phyloP scores from a whole-genome alignment of 2,329 filamentous ascomycete genomes.

The Cladophialophora carrionii region DNA sequence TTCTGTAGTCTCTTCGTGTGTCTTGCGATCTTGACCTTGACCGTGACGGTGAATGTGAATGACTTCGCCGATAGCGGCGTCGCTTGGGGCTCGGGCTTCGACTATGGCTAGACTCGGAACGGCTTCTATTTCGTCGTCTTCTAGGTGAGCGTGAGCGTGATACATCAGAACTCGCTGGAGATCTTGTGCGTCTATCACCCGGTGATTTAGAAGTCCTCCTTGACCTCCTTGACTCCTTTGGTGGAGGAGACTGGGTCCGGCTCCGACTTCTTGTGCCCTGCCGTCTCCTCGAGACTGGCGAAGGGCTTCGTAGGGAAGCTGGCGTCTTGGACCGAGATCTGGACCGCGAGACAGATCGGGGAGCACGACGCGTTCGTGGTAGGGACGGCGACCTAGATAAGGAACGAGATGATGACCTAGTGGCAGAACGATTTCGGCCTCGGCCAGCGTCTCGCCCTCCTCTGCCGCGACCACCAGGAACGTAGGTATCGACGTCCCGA shows the following conservation, averaged over 20 bases:
- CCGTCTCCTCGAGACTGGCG: slow-evolving; percentile 35
- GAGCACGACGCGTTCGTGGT: slow-evolving; percentile 37
- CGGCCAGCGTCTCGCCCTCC: slow-evolving; percentile 41
- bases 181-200: slow-evolving; percentile 51
- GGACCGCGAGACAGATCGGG: slow-evolving; percentile 13
- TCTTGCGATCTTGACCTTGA: slow-evolving; percentile 45
- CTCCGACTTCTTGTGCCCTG: slow-evolving; percentile 23
- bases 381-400: slow-evolving; percentile 43
- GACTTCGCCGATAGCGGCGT: slow-evolving; percentile 40
- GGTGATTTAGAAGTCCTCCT: slow-evolving; percentile 46
- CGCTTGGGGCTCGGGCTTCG: slow-evolving; percentile 45
- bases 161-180: slow-evolving; percentile 53
- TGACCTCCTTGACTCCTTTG: slow-evolving; percentile 43
- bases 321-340: slow-evolving; percentile 20
- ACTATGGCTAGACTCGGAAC: slow-evolving; percentile 46
- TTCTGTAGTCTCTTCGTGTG: slow-evolving; percentile 41
- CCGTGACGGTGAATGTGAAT: slow-evolving; percentile 44
- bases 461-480: slow-evolving; percentile 52
- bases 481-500: slow-evolving; percentile 61
- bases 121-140: slow-evolving; percentile 49
- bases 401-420: slow-evolving; percentile 33
- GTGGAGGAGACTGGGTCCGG: slow-evolving; percentile 20
- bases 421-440: slow-evolving; percentile 36
- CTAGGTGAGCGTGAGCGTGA: slow-evolving; percentile 61
- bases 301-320: slow-evolving; percentile 40